These are phyloP conservation scores for Gossypium australe DNA, from an alignment of 345 rosid genomes.

Conservation along the genomic window DNA sequence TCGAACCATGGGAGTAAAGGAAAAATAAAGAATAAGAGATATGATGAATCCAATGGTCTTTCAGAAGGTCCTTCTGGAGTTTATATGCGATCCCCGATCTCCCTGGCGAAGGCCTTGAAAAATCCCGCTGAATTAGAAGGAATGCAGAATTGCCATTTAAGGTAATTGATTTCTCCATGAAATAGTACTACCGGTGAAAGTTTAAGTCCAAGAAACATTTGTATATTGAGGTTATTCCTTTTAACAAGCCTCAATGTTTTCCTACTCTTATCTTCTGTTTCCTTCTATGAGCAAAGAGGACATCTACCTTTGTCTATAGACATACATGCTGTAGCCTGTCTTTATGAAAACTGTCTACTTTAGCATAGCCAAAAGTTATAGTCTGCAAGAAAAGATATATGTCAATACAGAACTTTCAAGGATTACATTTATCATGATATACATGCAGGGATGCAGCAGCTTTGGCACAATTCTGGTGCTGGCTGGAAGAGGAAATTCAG, in stretches of 20 bases:
- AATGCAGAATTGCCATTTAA: slow-evolving; percentile 77
- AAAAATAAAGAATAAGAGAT: slow-evolving; percentile 26
- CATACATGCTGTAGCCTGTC: background rate
- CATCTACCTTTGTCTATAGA: background rate
- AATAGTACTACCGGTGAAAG: background rate
- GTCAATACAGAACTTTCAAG: slow-evolving; percentile 7
- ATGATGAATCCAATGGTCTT: slow-evolving; percentile 30
- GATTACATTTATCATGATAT: slow-evolving; percentile 6
- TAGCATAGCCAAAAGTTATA: background rate
- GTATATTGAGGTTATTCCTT: background rate
- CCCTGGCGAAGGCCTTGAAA: slow-evolving; percentile 79
- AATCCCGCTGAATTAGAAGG: slow-evolving; percentile 79
- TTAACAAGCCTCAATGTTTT: background rate
- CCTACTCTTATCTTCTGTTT: background rate
- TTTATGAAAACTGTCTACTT: background rate
- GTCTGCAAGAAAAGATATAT: background rate
- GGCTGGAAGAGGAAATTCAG: slow-evolving; percentile 80
- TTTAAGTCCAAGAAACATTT: background rate
- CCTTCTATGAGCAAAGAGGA: slow-evolving; percentile 5
- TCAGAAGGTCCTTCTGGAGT: slow-evolving; percentile 51
- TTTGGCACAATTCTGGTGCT: slow-evolving; percentile 79
- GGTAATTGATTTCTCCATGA: slow-evolving; percentile 34
- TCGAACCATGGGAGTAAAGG: slow-evolving; percentile 25
- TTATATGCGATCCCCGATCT: slow-evolving; percentile 69
- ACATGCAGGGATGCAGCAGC: slow-evolving; percentile 91